Percentiles rank a stretch among this genome's conserved stretches.
These are phyloP conservation scores for Paramecium octaurelia DNA, from an alignment of 73 alveolate genomes.

Conservation along the genomic window DNA sequence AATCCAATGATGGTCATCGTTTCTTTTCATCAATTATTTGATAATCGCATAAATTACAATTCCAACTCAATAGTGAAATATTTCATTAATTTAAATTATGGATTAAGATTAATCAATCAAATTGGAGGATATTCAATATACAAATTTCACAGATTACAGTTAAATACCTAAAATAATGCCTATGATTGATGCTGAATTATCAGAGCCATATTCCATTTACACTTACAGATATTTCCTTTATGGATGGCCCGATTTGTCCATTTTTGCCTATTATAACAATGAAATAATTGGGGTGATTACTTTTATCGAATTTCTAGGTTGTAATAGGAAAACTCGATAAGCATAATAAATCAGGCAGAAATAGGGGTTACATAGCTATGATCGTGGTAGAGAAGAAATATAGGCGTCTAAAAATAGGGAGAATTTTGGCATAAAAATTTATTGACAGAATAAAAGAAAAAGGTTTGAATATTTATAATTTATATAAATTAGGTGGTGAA, in stretches of 20 bases:
- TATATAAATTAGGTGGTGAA: slow-evolving; percentile 68
- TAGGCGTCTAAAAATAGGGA: slow-evolving; percentile 92
- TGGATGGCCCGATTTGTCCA: slow-evolving; percentile 89
- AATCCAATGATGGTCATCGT: not conserved
- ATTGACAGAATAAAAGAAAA: slow-evolving; percentile 81
- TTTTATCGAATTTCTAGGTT: slow-evolving; percentile 31
- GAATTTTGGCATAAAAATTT: slow-evolving; percentile 78
- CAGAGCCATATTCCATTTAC: slow-evolving; percentile 96
- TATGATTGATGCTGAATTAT: slow-evolving; percentile 85
- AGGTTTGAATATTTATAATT: not conserved
- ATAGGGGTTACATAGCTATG: slow-evolving; percentile 96
- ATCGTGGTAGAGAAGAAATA: slow-evolving; percentile 91
- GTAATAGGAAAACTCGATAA: slow-evolving; percentile 72
- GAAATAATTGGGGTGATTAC: slow-evolving; percentile 70
- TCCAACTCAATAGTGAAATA: not conserved
- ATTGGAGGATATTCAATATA: slow-evolving; percentile 52
- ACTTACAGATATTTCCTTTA: slow-evolving; percentile 94
- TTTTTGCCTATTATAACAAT: slow-evolving; percentile 76
- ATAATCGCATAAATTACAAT: not conserved
- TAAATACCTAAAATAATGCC: slow-evolving; percentile 70
- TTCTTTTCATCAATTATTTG: not conserved
- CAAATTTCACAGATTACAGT: slow-evolving; percentile 42
- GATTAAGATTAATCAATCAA: slow-evolving; percentile 3
- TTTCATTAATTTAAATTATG: not conserved
- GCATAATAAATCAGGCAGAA: slow-evolving; percentile 65